These are phyloP conservation scores for Wallacemonas rigidus DNA, from an alignment of 208 protist genomes.

Conservation along the genomic window DNA sequence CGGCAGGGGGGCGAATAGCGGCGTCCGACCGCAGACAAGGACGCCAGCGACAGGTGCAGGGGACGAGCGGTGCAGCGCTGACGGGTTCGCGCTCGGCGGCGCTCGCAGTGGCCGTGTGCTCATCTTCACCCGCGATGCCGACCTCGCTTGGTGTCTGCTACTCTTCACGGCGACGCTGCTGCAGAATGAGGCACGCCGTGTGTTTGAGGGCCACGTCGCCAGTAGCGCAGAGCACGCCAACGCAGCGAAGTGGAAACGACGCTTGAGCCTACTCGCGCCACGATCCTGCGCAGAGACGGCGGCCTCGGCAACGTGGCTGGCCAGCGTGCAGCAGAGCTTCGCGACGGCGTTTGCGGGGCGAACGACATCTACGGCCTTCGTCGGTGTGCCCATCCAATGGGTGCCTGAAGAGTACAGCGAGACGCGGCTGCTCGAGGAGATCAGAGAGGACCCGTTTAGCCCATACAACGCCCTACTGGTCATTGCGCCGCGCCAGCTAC, in stretches of 20 bases:
- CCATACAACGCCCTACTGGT: slow-evolving; percentile 67
- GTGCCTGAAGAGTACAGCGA: slow-evolving; percentile 62
- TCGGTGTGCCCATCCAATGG: slow-evolving; percentile 75
- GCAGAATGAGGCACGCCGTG: neutral
- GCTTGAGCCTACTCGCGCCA: neutral
- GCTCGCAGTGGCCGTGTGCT: slow-evolving; percentile 53
- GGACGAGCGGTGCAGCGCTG: slow-evolving; percentile 3
- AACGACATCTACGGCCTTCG: slow-evolving; percentile 41
- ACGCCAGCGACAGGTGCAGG: too few relatives aligned
- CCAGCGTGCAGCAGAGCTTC: slow-evolving; percentile 33
- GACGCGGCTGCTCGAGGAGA: slow-evolving; percentile 8
- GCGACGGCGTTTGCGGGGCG: slow-evolving; percentile 51
- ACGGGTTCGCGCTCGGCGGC: slow-evolving; percentile 27
- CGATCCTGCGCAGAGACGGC: neutral
- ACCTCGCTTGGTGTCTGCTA: slow-evolving; percentile 50
- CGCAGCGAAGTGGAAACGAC: neutral
- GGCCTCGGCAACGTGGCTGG: neutral
- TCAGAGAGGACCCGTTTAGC: slow-evolving; percentile 51
- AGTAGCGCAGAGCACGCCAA: neutral
- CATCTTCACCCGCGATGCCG: slow-evolving; percentile 60
- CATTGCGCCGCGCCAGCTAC: slow-evolving; percentile 56
- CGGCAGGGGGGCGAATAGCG: too few relatives aligned
- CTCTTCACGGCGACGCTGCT: slow-evolving; percentile 32
- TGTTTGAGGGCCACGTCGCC: slow-evolving; percentile 5
- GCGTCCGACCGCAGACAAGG: too few relatives aligned